Conservation (phyloP, 2,329 filamentous ascomycete genomes). For the Thielaviopsis musarum region DNA sequence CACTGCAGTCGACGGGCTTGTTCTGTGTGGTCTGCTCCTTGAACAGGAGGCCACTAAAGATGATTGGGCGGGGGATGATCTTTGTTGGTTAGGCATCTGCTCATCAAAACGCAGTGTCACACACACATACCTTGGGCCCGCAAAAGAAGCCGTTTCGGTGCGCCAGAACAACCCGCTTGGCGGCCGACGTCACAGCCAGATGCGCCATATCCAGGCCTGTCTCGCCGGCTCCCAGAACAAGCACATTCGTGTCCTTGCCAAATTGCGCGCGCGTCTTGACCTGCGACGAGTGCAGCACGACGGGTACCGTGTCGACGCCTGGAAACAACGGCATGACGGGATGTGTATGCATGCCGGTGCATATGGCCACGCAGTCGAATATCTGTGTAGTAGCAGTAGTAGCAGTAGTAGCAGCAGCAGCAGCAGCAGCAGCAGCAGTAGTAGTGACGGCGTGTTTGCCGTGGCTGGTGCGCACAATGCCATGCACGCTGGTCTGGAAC, state of each 20-base stretch:
- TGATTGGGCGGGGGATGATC: constrained; percentile 4
- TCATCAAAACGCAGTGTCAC: no score
- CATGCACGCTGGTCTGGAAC: constrained; percentile 15
- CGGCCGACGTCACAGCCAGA: constrained; percentile 26
- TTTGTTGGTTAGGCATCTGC: background rate
- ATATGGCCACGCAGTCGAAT: constrained; percentile 30
- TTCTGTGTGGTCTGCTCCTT: constrained; percentile 17
- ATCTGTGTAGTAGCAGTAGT: constrained; percentile 8
- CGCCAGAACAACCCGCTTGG: constrained; percentile 26
- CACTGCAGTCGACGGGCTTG: constrained; percentile 29
- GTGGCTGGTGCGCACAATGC: background rate
- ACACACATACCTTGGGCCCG: constrained; percentile 24
- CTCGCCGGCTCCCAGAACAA: constrained; percentile 28
- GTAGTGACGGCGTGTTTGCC: background rate
- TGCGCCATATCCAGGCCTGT: constrained; percentile 29
- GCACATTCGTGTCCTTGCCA: constrained; percentile 22
- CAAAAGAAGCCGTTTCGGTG: constrained; percentile 30
- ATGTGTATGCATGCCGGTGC: constrained; percentile 27
- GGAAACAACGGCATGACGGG: constrained; percentile 23
- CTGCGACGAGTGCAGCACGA: constrained; percentile 26
- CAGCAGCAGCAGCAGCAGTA: constrained; percentile 3
- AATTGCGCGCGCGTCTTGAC: constrained; percentile 27
- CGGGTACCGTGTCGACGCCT: constrained; percentile 19
- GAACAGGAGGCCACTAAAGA: constrained; percentile 1
- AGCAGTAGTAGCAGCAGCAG: constrained; percentile 12